A percentile compares a stretch with the other conserved stretches of the same genome.
These are phyloP conservation scores for Globisporangium camurandrum DNA, from an alignment of 352 stramenopile species.

Conservation along the genomic window DNA sequence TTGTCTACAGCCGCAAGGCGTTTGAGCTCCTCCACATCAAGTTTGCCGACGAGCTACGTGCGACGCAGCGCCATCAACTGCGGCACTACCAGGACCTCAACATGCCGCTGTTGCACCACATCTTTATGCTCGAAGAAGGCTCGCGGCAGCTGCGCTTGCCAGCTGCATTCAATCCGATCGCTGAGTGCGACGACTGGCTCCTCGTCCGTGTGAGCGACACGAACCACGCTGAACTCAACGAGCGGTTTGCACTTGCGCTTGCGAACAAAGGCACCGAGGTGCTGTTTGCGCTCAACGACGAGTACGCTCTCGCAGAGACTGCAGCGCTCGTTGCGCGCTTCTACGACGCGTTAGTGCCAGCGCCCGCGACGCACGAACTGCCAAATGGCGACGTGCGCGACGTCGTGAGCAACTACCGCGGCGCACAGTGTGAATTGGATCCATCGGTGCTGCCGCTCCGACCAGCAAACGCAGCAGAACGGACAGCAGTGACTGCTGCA, in stretches of 20 bases:
- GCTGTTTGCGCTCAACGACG: slow-evolving; percentile 75
- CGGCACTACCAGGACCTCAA: slow-evolving; percentile 69
- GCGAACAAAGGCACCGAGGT: slow-evolving; percentile 45
- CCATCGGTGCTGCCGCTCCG: slow-evolving; percentile 3
- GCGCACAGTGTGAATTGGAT: slow-evolving; percentile 51
- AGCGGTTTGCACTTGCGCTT: slow-evolving; percentile 30
- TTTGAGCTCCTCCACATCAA: slow-evolving; percentile 76
- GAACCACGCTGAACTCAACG: slow-evolving; percentile 20
- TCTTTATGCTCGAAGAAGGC: slow-evolving; percentile 82
- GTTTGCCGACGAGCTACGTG: slow-evolving; percentile 44
- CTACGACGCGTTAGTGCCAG: slow-evolving; percentile 52
- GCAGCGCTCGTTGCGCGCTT: slow-evolving; percentile 48
- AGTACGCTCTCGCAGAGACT: slow-evolving; percentile 48
- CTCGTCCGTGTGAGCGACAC: slow-evolving; percentile 62
- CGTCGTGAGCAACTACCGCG: slow-evolving; percentile 74
- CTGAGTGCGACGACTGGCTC: slow-evolving; percentile 76
- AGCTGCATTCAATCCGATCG: slow-evolving; percentile 58
- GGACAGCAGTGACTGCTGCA: slow-evolving; percentile 3
- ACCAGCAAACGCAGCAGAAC: not conserved
- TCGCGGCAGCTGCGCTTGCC: slow-evolving; percentile 45
- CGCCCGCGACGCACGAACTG: slow-evolving; percentile 48
- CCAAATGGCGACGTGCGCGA: slow-evolving; percentile 32
- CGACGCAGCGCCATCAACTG: slow-evolving; percentile 52
- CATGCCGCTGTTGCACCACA: slow-evolving; percentile 55
- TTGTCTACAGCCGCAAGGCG: slow-evolving; percentile 64